Conservation (phyloP, 495 filamentous ascomycete species). For the Annulohypoxylon stygium region DNA sequence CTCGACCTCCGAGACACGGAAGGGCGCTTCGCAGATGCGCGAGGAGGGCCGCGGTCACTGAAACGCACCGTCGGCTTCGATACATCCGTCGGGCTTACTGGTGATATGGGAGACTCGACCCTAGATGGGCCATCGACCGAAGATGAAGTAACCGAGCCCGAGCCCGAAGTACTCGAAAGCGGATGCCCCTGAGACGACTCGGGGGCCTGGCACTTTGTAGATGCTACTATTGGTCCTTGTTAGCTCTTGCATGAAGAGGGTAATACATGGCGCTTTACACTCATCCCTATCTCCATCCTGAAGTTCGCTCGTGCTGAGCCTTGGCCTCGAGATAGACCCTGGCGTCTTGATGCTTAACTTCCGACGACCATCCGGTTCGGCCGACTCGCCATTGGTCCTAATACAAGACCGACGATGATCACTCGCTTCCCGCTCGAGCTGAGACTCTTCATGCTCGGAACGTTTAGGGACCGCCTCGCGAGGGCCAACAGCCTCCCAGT, state of each 20-base stretch:
- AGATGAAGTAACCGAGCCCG: conserved; percentile 25
- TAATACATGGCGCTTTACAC: conserved; percentile 5
- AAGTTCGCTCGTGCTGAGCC: neutral
- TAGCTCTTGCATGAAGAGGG: neutral
- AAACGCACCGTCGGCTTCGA: conserved; percentile 18
- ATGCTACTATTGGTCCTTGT: conserved; percentile 11
- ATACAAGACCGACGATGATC: neutral
- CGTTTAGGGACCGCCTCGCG: conserved; percentile 11
- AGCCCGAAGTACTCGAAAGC: conserved; percentile 14
- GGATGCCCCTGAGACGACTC: conserved; percentile 16
- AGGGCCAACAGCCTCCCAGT: conserved; percentile 25
- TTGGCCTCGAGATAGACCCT: neutral
- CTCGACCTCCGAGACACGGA: conserved; percentile 21
- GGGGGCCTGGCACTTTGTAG: conserved; percentile 2
- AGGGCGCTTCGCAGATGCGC: conserved; percentile 24
- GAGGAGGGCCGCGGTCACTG: conserved; percentile 34
- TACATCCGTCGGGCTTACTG: conserved; percentile 16
- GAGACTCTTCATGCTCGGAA: conserved; percentile 15
- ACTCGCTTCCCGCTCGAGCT: conserved; percentile 2
- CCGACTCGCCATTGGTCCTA: neutral
- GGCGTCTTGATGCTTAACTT: neutral
- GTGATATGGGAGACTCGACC: conserved; percentile 1
- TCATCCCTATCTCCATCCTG: conserved; percentile 16
- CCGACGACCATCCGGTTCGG: neutral
- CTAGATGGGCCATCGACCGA: conserved; percentile 21